Conservation (phyloP, 441 rosid species). For the Eutrema salsugineum region DNA sequence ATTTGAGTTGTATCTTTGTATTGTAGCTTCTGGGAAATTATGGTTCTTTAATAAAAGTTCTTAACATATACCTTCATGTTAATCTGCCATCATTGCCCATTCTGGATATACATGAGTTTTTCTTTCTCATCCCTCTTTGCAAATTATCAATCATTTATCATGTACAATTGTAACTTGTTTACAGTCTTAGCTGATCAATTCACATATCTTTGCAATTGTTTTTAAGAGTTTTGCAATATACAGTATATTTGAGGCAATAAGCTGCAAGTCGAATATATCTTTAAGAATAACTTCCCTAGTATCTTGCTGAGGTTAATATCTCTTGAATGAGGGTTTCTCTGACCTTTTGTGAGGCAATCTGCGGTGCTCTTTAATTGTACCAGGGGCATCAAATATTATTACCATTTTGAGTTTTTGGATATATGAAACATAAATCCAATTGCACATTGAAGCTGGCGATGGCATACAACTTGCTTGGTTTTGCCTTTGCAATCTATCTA, state of each 20-base stretch:
- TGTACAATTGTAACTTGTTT: not conserved
- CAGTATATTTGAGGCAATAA: not conserved
- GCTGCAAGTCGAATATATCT: not conserved
- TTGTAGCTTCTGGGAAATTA: slow-evolving; percentile 13
- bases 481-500: too few species aligned
- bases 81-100: not conserved
- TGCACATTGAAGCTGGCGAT: too few species aligned
- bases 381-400: not conserved
- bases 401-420: too few species aligned
- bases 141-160: not conserved
- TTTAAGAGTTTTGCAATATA: not conserved
- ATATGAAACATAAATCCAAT: too few species aligned
- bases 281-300: not conserved
- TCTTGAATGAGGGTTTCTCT: not conserved
- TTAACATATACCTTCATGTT: not conserved
- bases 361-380: not conserved
- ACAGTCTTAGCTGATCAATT: not conserved
- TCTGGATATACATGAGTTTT: too few species aligned
- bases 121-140: not conserved
- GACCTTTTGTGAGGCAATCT: not conserved
- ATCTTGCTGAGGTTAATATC: not conserved
- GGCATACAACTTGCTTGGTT: too few species aligned
- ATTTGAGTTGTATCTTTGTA: slow-evolving; percentile 19
- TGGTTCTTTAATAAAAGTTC: slow-evolving; percentile 3
- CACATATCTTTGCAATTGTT: not conserved